Evolutionary conservation across 176 grass and related monocot genomes (phyloP), one percentile per base, ranked within the genome.

Genomic region (Eremochloa ophiuroides): DNA sequence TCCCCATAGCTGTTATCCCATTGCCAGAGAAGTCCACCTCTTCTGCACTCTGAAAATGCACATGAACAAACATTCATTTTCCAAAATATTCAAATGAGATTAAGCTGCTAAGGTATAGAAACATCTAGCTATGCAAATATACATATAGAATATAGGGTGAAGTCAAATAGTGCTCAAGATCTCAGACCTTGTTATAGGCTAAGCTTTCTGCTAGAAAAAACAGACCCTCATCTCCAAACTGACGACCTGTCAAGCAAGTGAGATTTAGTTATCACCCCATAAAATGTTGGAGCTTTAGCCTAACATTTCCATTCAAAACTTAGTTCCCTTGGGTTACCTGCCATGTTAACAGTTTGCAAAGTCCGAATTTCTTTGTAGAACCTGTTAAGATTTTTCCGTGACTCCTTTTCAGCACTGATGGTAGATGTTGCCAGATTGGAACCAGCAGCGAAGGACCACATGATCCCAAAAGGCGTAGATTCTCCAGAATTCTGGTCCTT

Each of bases 131-230:
- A 29, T 39, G 17, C 10, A 23, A 47, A 30, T 44, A 69, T 28
- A 30, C 22, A 60, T 5, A 16, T 48, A 35, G 29, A 87, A 44
- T 75, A n/a, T 39, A 22, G n/a, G 81, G 59, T 69, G 48, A 1
- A 76, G 22, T 29, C 5, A 76, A 72, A 14, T 10, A 66, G 56
- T 73, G 50, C 10, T 83, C 56, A 71, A 46, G 26, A 86, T 75
- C 34, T 55, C 82, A 66, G 15, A 99, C 96, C 86, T 95, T 94
- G 88, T 93, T 95, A 86, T 95, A 94, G 41, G 88, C 96, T 82
- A 99, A 85, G 80, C 96, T 95, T 91, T 99, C 96, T 39, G 96
- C 96, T 67, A 99, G 93, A 80, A 99, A 99, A 74, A 93, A 99
- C 2, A 95, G 42, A 25, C 96, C 96, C 43, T 95, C 96, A 71